Evolutionary conservation across 176 grass and related monocot species (phyloP), one percentile per base, ranked within the genome.

Genomic region (Lolium rigidum): DNA sequence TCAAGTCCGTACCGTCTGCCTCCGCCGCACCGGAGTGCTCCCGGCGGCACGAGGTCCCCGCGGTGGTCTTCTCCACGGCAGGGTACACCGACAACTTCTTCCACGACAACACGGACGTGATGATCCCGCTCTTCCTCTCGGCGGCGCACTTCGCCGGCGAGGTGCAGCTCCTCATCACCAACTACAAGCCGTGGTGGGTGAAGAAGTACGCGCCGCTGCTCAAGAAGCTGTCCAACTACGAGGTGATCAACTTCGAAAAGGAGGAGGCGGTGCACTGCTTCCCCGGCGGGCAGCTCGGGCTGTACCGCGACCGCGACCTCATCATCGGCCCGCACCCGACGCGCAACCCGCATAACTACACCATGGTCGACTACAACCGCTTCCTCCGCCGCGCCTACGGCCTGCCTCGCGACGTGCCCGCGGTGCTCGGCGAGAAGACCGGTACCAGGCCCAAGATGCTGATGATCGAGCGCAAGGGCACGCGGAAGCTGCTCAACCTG

Each of bases 41-140:
- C 58, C 83, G 90, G n/a, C 79, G 50, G 4, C 83, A 98, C 80
- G 41, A 82, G 16, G 93, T 98, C 14, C 95, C 95, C 0, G 91
- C 62, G 6, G 85, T 98, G 21, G 80, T 98, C 41, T 98, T 98
- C 89, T 98, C 95, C 7, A 83, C 91, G 24, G 89, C 93, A 14
- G 95, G 93, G 6, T 95, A 98, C 90, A 95, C 95, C 2, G 95
- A 94, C 25, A 98, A 98, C 90, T 91, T 98, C 87, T 98, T 98
- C 87, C 95, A 98, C 79, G 95, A 98, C 89, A 91, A 93, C 74
- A 86, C 95, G 6, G 95, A 98, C 81, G 91, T 98, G 55, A 71
- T 98, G 39, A 95, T 98, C 77, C 95, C 95, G 12, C 85, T 98
- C 1, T 98, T 98, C 90, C 84, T 98, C 17, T 90, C 89, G 4